phyloP scores from a whole-genome alignment of 345 rosid species.

The Corchorus olitorius region DNA sequence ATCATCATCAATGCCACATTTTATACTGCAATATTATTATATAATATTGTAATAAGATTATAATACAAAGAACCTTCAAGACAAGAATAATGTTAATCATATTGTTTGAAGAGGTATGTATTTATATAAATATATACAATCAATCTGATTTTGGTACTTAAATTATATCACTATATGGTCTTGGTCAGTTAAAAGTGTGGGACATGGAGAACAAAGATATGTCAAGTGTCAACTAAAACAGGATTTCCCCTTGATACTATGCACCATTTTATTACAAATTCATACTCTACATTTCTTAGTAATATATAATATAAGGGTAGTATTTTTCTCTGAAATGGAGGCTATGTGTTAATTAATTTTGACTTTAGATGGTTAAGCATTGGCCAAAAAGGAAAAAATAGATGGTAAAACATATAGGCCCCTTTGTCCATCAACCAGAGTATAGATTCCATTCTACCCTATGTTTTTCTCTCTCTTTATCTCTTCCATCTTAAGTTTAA shows the following conservation, averaged over 20 bases:
- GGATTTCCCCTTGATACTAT: background rate
- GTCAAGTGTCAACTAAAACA: background rate
- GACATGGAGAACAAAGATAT: background rate
- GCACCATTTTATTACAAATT: background rate
- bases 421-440: background rate
- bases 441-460: background rate
- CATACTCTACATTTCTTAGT: background rate
- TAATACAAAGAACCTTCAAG: background rate
- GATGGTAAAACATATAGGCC: background rate
- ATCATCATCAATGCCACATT: background rate
- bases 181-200: background rate
- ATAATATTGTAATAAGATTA: background rate
- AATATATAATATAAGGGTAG: background rate
- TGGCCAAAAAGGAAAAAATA: no score
- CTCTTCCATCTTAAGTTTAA: no score
- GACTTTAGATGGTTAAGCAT: background rate
- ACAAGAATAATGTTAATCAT: conserved; percentile 21
- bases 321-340: background rate
- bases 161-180: background rate
- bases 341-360: background rate
- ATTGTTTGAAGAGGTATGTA: background rate
- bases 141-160: background rate
- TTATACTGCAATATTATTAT: background rate
- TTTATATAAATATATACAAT: background rate
- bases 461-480: no score